Evolutionary conservation across 257 asterid genomes (phyloP).

Genomic region (Henckelia pumila): DNA sequence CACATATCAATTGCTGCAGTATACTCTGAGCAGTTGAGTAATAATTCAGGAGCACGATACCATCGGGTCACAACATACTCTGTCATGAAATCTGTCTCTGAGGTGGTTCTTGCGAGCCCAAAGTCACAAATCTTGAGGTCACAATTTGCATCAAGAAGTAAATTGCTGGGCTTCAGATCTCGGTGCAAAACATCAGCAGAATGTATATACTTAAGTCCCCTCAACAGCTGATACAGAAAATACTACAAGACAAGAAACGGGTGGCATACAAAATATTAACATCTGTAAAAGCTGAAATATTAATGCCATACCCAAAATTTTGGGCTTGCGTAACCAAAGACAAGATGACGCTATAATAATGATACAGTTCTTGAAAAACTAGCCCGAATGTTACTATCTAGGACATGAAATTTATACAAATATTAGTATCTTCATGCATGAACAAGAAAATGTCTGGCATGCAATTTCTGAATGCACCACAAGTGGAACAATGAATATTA

Average conservation of each 20-base stretch:
- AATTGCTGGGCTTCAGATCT: slow-evolving; percentile 42
- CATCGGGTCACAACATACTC: slow-evolving; percentile 48
- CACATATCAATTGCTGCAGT: slow-evolving; percentile 68
- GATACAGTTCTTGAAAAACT: background rate
- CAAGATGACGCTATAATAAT: background rate
- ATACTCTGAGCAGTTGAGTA: slow-evolving; percentile 64
- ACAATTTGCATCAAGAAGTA: slow-evolving; percentile 44
- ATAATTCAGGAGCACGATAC: slow-evolving; percentile 65
- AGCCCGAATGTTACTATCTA: background rate
- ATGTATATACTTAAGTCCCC: slow-evolving; percentile 43
- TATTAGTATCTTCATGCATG: slow-evolving; percentile 10
- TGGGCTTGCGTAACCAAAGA: slow-evolving; percentile 13
- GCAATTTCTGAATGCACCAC: background rate
- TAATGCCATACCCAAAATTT: slow-evolving; percentile 6
- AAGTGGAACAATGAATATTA: background rate
- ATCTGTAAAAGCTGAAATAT: slow-evolving; percentile 6
- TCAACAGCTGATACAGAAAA: slow-evolving; percentile 41
- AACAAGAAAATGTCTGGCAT: background rate
- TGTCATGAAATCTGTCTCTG: slow-evolving; percentile 43
- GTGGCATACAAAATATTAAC: slow-evolving; percentile 4
- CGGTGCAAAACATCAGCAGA: slow-evolving; percentile 49
- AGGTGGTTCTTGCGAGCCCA: slow-evolving; percentile 45
- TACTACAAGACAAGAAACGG: slow-evolving; percentile 35
- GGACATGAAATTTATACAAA: background rate
- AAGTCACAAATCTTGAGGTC: slow-evolving; percentile 72